A percentile compares a stretch with the other conserved stretches of the same genome.
These are phyloP conservation scores for Lactifluus piperatus DNA, from an alignment of 768 basidiomycete genomes.

Conservation along the genomic window DNA sequence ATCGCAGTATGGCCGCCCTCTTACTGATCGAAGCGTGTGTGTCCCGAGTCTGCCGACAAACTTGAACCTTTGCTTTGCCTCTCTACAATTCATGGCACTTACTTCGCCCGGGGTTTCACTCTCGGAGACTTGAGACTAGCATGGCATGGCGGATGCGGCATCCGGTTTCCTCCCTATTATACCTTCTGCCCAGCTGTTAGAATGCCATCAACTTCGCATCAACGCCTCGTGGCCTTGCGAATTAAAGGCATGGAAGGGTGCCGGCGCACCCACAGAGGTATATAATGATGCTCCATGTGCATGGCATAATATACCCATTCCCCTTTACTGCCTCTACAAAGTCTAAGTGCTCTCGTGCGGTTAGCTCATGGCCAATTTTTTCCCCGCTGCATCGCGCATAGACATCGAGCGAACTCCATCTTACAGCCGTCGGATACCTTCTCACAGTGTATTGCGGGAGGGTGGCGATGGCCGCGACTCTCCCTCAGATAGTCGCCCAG, in stretches of 20 bases:
- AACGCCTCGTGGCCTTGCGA: slow-evolving; percentile 11
- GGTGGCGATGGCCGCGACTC: not conserved
- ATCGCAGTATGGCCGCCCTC: not conserved
- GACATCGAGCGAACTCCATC: slow-evolving; percentile 14
- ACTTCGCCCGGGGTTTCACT: not conserved
- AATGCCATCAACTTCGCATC: not conserved
- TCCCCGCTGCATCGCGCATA: slow-evolving; percentile 13
- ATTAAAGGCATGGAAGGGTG: not conserved
- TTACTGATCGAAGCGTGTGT: not conserved
- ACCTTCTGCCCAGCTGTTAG: not conserved
- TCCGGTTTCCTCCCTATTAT: not conserved
- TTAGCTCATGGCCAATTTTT: slow-evolving; percentile 17
- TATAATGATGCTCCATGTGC: slow-evolving; percentile 5
- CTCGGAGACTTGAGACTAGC: not conserved
- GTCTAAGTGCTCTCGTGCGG: slow-evolving; percentile 2
- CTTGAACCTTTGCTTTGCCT: not conserved
- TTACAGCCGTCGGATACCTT: slow-evolving; percentile 3
- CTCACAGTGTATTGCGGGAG: slow-evolving; percentile 2
- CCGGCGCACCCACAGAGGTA: slow-evolving; percentile 3
- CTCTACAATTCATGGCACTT: not conserved
- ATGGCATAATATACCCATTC: not conserved
- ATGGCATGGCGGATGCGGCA: not conserved
- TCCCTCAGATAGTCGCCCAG: slow-evolving; percentile 1
- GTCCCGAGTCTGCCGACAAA: too few relatives aligned
- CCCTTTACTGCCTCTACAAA: slow-evolving; percentile 1